Percentiles rank a stretch among this genome's conserved stretches.
Conservation (phyloP, 192 early-diverging fungal genomes). For the Coemansia reversa region DNA sequence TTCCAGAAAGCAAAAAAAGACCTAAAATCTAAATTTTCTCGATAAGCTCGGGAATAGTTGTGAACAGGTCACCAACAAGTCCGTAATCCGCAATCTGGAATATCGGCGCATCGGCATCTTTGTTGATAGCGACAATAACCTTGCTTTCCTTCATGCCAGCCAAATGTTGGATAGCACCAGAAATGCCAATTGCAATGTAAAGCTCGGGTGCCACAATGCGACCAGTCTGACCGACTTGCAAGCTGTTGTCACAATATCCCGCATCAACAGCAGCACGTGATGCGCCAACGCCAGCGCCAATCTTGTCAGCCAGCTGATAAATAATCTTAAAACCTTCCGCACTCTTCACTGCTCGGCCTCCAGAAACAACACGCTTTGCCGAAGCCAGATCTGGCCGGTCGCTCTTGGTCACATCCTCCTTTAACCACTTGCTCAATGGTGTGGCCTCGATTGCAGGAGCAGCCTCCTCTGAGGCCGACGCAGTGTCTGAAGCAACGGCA, state of each 20-base stretch:
- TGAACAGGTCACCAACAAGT: constrained; percentile 92
- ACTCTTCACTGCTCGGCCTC: constrained; percentile 95
- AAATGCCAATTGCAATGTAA: constrained; percentile 94
- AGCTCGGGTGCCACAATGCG: constrained; percentile 96
- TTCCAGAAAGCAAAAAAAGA: neutral
- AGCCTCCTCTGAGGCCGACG: constrained; percentile 63
- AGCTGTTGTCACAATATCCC: constrained; percentile 91
- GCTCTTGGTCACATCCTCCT: constrained; percentile 87
- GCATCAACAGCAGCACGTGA: constrained; percentile 98
- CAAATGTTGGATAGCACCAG: constrained; percentile 96
- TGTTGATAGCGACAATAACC: constrained; percentile 98
- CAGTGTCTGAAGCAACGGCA: constrained; percentile 52
- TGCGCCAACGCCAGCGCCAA: constrained; percentile 93
- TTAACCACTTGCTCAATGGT: constrained; percentile 73
- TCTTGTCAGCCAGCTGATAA: constrained; percentile 90
- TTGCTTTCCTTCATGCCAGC: constrained; percentile 99
- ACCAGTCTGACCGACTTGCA: constrained; percentile 98
- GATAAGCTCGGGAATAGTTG: constrained; percentile 86
- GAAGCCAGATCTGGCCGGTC: constrained; percentile 90
- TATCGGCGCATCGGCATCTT: constrained; percentile 96
- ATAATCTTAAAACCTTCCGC: constrained; percentile 89
- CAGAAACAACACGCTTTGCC: constrained; percentile 88
- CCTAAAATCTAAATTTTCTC: constrained; percentile 69
- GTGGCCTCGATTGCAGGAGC: constrained; percentile 64
- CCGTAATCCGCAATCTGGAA: constrained; percentile 98